Evolutionary conservation across 257 asterid genomes (phyloP).

Genomic region (Leonotis leonurus): DNA sequence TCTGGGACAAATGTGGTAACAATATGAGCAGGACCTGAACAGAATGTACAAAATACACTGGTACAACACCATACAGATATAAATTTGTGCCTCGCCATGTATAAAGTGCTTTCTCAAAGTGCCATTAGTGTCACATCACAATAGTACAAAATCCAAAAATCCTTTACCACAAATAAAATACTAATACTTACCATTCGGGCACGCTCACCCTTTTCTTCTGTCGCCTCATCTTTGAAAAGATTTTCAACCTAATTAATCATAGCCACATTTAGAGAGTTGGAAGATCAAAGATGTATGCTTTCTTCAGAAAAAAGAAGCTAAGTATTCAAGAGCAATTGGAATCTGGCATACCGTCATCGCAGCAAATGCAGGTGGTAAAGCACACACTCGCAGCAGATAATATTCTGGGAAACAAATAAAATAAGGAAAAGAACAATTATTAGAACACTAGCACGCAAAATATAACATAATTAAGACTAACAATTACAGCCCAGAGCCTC

Average conservation of each 20-base stretch:
- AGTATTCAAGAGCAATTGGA: not conserved
- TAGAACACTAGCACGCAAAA: not conserved
- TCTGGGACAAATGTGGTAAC: not conserved
- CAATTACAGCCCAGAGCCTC: not conserved
- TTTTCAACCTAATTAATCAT: constrained; percentile 39
- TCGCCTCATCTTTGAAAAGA: constrained; percentile 83
- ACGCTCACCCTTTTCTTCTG: constrained; percentile 92
- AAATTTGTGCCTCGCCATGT: not conserved
- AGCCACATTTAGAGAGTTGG: not conserved
- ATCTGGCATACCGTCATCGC: constrained; percentile 29
- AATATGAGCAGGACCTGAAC: not conserved
- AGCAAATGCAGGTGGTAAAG: constrained; percentile 3
- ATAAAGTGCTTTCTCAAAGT: not conserved
- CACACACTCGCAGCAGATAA: not conserved
- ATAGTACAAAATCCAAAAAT: not conserved
- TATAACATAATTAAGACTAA: not conserved
- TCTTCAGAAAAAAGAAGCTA: not conserved
- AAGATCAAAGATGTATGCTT: no score
- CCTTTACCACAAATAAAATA: not conserved
- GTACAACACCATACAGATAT: not conserved
- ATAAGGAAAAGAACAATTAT: not conserved
- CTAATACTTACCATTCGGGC: constrained; percentile 87
- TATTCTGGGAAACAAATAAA: constrained; percentile 6
- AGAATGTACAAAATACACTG: not conserved
- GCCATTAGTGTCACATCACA: no score